Base-by-base conservation (phyloP, 2,329 filamentous ascomycete species). In the Colletotrichum sp. region DNA sequence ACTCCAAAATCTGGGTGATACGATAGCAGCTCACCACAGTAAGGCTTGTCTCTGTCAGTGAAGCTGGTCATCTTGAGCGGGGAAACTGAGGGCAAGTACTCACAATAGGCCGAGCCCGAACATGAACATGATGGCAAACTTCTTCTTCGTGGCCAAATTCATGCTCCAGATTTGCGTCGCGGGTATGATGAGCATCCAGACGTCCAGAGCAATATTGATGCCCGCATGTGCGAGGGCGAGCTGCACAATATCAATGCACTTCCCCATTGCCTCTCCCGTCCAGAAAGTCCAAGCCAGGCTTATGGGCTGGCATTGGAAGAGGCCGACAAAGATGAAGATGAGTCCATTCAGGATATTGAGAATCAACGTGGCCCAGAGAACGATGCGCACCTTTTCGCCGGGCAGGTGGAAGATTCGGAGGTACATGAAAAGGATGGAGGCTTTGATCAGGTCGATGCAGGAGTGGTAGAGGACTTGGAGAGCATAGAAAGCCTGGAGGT, bases 371-470 rank as follows among this genome's bases (percentile, higher is more conserved):
- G 8, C 18, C 73, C 73, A 76, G 0, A 76, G 28, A n/a, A 55
- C 64, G 7, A 68, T 52, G 26, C 64, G 71, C 13, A 76, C 67
- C 44, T 73, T 76, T 28, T 76, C 73, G 24, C 66, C 73, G 5
- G 73, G 73, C 6, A 76, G 49, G 7, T 76, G 73, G 28, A 76
- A 76, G 0, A 76, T 76, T 6, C 73, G 70, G 8, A 76, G 73
- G 24, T 73, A 76, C 73, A 73, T 69, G 44, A 76, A 76, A n/a
- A 76, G 59, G 5, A 76, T 76, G 8, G 73, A 76, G 6, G 34
- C 73, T 44, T 76, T 76, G 34, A 76, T 62, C 32, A 76, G 8
- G 28, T 76, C 73, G 24, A 76, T 73, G 21, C 73, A 73, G 9
- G 36, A n/a, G 59, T 76, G 64, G 7, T 76, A 76, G 1, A 76